phyloP scores from a whole-genome alignment of 2,329 filamentous ascomycete species.

The Aureobasidium sp. region DNA sequence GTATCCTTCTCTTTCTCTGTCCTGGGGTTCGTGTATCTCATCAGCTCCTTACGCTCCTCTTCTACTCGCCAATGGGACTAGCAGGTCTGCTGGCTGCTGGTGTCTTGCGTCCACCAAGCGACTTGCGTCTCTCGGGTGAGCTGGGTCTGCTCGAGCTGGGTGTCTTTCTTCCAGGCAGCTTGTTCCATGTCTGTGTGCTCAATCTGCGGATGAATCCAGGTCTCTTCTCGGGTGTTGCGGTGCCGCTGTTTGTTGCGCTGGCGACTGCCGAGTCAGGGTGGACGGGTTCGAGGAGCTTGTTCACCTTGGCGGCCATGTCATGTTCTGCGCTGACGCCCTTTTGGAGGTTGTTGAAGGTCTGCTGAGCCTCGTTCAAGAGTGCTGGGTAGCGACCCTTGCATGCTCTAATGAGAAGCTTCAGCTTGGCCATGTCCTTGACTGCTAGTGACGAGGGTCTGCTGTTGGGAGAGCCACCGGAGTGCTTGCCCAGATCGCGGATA shows the following conservation, averaged over 20 bases:
- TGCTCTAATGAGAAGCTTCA: constrained; percentile 14
- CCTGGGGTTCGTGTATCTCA: neutral
- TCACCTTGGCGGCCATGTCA: constrained; percentile 8
- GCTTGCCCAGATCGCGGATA: constrained; percentile 36
- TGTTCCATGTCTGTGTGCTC: constrained; percentile 13
- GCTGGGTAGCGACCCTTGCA: constrained; percentile 13
- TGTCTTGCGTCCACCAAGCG: constrained; percentile 2
- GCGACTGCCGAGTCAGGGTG: constrained; percentile 3
- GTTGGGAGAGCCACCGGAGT: neutral
- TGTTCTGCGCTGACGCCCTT: neutral
- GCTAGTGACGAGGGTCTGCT: neutral
- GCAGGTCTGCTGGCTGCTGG: constrained; percentile 13
- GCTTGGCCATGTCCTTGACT: constrained; percentile 14
- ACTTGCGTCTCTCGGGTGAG: neutral
- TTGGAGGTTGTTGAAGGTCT: constrained; percentile 9
- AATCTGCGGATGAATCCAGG: constrained; percentile 13
- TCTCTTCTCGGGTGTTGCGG: constrained; percentile 12
- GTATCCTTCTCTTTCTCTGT: constrained; percentile 1
- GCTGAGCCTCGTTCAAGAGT: neutral
- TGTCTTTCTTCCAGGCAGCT: constrained; percentile 8
- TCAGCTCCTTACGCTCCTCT: neutral
- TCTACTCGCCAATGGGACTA: neutral
- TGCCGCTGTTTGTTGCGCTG: constrained; percentile 2
- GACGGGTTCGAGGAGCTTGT: constrained; percentile 6
- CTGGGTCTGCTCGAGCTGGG: constrained; percentile 5